Base-by-base conservation (phyloP, 2,329 filamentous ascomycete species). In the Elsinoe ampelina region DNA sequence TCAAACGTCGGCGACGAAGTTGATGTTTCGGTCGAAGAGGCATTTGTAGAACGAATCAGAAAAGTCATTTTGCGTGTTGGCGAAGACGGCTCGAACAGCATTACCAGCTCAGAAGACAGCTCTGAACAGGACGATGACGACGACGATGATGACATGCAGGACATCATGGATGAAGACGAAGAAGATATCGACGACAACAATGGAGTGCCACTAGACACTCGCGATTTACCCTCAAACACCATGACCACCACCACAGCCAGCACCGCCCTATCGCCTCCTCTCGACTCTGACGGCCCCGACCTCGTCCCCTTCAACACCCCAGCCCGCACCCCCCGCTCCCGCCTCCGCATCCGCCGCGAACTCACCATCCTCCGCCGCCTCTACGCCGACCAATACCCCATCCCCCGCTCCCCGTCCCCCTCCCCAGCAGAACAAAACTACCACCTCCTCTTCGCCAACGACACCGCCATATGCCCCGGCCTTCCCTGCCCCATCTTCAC, bases 401-500 rank as follows among this genome's bases (percentile, higher is more conserved):
- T 22, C 19, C 48, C 32, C 1, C 19, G 13, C 26, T 35, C 48
- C 13, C 48, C 32, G 2, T 35, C 48, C 13, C 32, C 15, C 1
- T 34, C 36, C 7, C 48, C 48, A 12, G 11, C 17, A 13, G 32
- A 36, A 35, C 32, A 15, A 10, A 36, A 42, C 30, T 43, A 42
- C 52, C 34, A 55, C 52, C 19, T 55, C n/a, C 60, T 62, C 20
- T 67, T 67, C 61, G 54, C 58, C 26, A 51, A 60, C n/a, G 57
- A 55, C n/a, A 57, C 58, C 45, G 32, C 47, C 32, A 54, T 69
- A 10, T 68, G 66, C 57, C 61, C 61, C 12, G 61, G 65, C 17
- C 62, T 67, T 4, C 65, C 73, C 11, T 72, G 69, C 59, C 65
- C 76, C 1, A 71, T 76, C 42, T 62, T 76, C 3, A 65, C 67